These are phyloP conservation scores for Globisporangium iwayamae DNA, from an alignment of 352 stramenopile species.

Conservation along the genomic window DNA sequence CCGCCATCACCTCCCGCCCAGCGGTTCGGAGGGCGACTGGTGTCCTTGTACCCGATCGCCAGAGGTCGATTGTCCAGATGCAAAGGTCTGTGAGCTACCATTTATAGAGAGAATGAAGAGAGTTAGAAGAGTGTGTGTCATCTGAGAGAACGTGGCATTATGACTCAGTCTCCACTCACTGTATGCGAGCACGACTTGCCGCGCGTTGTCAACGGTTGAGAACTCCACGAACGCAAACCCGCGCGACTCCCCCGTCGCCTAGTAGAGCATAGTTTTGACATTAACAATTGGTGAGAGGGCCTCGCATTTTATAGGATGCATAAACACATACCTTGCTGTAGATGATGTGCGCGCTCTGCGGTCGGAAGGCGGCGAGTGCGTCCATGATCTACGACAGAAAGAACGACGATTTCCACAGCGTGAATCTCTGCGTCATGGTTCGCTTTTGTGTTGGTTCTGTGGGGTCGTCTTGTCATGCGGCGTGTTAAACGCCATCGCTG, in stretches of 20 bases:
- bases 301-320: not conserved
- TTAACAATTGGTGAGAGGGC: not conserved
- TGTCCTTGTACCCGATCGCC: conserved; percentile 48
- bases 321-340: conserved; percentile 53
- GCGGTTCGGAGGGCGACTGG: conserved; percentile 19
- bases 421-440: conserved; percentile 11
- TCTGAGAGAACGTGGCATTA: too few species aligned
- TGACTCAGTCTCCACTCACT: conserved; percentile 22
- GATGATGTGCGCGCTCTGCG: conserved; percentile 47
- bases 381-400: conserved; percentile 51
- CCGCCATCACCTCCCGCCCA: conserved; percentile 12
- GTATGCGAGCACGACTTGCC: conserved; percentile 50
- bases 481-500: too few species aligned
- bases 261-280: not conserved
- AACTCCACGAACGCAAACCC: conserved; percentile 85
- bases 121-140: not conserved
- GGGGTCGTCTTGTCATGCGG: not conserved
- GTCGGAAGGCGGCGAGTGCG: conserved; percentile 46
- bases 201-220: conserved; percentile 46
- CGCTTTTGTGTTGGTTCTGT: not conserved
- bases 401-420: conserved; percentile 14
- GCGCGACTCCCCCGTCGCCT: conserved; percentile 58
- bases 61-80: conserved; percentile 43
- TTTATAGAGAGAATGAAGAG: not conserved
- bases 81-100: conserved; percentile 47